Percentiles rank a stretch among this genome's conserved stretches.
Conservation (phyloP, 2,329 filamentous ascomycete species). For the Diaporthe longicolla region DNA sequence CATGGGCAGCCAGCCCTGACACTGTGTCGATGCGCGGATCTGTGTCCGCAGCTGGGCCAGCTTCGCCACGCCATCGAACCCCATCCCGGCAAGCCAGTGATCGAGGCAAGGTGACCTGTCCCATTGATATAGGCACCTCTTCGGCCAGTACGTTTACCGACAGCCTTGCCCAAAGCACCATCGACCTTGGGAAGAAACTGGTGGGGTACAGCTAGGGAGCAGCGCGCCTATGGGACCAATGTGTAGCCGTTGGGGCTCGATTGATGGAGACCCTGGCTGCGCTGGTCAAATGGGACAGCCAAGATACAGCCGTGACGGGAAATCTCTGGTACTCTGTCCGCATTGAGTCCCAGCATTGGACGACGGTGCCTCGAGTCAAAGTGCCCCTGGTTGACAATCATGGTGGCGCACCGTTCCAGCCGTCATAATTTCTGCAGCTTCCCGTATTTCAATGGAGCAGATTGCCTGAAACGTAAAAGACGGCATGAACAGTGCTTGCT, state of each 20-base stretch:
- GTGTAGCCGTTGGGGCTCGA: conserved; percentile 20
- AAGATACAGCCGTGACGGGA: conserved; percentile 20
- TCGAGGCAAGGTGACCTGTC: neutral
- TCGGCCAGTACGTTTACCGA: conserved; percentile 3
- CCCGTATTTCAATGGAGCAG: conserved; percentile 50
- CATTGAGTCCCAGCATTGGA: conserved; percentile 43
- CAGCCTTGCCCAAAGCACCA: conserved; percentile 7
- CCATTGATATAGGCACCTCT: neutral
- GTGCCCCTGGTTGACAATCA: conserved; percentile 50
- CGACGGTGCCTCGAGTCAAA: conserved; percentile 57
- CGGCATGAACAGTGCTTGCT: conserved; percentile 47
- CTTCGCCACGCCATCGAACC: conserved; percentile 3
- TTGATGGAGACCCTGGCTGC: conserved; percentile 25
- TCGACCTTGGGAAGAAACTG: conserved; percentile 34
- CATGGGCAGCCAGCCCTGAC: neutral
- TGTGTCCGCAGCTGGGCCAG: conserved; percentile 13
- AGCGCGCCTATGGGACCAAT: conserved; percentile 27
- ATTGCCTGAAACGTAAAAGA: conserved; percentile 48
- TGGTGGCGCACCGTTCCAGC: conserved; percentile 50
- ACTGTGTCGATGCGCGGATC: neutral
- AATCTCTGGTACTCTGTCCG: conserved; percentile 22
- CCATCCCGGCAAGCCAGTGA: neutral
- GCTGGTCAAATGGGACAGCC: conserved; percentile 17
- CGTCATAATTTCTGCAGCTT: conserved; percentile 55
- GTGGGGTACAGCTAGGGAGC: conserved; percentile 36